Conservation (phyloP, 129 eudicot genomes). For the Chrysanthemum lavandulifolium region DNA sequence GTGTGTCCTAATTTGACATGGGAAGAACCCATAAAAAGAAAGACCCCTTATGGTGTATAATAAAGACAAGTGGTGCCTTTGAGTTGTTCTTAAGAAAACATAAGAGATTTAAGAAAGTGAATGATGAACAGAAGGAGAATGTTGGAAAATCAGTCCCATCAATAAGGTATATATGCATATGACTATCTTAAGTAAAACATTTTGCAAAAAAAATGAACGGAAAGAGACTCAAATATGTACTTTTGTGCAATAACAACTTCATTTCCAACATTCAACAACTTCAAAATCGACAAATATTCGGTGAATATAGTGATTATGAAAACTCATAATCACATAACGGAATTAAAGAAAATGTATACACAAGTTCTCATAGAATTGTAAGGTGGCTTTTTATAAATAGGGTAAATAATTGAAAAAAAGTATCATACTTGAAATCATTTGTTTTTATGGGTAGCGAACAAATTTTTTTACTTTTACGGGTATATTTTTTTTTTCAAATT, state of each 20-base stretch:
- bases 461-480: too few relatives aligned
- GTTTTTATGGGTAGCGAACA: too few relatives aligned
- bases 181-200: conserved; percentile 33
- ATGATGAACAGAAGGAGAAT: conserved; percentile 43
- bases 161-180: conserved; percentile 32
- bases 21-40: conserved; percentile 12
- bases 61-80: conserved; percentile 30
- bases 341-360: neutral
- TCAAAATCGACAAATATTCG: conserved; percentile 32
- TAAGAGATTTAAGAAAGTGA: conserved; percentile 29
- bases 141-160: conserved; percentile 42
- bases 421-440: too few relatives aligned
- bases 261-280: conserved; percentile 35
- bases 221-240: conserved; percentile 34
- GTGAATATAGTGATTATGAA: conserved; percentile 37
- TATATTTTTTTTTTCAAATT: too few relatives aligned
- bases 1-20: conserved; percentile 24
- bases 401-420: too few relatives aligned
- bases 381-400: too few relatives aligned
- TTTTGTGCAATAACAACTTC: conserved; percentile 34
- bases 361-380: neutral
- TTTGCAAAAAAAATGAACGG: conserved; percentile 17
- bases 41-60: conserved; percentile 21
- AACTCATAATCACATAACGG: neutral
- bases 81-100: conserved; percentile 35